A percentile compares a stretch with the other conserved stretches of the same genome.
Conservation (phyloP, 805 yeast species). For the Kazachstania kunashirensis region DNA sequence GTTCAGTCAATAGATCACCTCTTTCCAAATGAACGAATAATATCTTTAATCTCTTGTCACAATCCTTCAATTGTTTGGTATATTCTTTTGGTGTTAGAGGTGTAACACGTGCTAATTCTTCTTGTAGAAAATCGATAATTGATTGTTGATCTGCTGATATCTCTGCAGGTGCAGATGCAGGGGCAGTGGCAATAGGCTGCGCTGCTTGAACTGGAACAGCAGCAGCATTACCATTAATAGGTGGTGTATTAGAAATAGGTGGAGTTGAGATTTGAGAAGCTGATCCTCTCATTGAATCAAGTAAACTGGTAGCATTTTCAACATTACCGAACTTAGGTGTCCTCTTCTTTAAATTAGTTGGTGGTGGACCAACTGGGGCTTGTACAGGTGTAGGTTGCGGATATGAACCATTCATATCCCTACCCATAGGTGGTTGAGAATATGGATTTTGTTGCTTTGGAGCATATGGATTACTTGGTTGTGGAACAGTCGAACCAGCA, state of each 20-base stretch:
- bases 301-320: conserved; percentile 16
- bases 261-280: not conserved
- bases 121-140: conserved; percentile 47
- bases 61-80: conserved; percentile 63
- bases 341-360: conserved; percentile 20
- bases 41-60: conserved; percentile 70
- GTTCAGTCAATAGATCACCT: conserved; percentile 51
- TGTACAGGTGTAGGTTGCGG: conserved; percentile 17
- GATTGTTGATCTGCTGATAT: conserved; percentile 50
- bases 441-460: conserved; percentile 1
- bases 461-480: not conserved
- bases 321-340: conserved; percentile 13
- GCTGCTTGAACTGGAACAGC: conserved; percentile 15
- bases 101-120: conserved; percentile 49
- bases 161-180: conserved; percentile 16
- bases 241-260: not conserved
- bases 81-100: conserved; percentile 70
- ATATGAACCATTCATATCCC: conserved; percentile 6
- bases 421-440: conserved; percentile 12
- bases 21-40: conserved; percentile 72
- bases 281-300: conserved; percentile 12
- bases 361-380: conserved; percentile 30
- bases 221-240: conserved; percentile 7
- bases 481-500: conserved; percentile 19
- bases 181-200: conserved; percentile 2